Conservation (phyloP, 2,329 filamentous ascomycete species). For the Alternaria hordeiaustralica region DNA sequence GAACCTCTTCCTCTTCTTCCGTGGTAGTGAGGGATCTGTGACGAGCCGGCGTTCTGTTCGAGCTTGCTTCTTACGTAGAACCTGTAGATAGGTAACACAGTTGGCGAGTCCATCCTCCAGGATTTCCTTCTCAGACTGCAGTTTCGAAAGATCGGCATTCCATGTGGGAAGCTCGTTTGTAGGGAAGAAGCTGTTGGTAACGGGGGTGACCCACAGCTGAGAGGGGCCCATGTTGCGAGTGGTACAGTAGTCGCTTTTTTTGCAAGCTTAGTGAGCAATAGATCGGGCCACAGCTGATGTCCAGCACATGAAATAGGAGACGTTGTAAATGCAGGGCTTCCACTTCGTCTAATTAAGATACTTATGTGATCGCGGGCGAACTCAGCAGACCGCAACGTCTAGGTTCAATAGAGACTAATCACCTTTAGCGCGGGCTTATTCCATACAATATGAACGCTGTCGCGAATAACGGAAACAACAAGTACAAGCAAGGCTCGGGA, state of each 20-base stretch:
- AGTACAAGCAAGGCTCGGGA: not conserved
- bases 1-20: constrained; percentile 41
- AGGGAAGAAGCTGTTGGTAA: not conserved
- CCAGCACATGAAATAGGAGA: not conserved
- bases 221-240: not conserved
- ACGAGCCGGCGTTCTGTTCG: constrained; percentile 30
- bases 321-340: not conserved
- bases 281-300: not conserved
- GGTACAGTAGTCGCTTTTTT: not conserved
- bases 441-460: not conserved
- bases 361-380: not conserved
- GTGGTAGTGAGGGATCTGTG: constrained; percentile 14
- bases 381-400: not conserved
- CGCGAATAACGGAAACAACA: not conserved
- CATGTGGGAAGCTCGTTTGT: not conserved
- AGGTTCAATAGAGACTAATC: not conserved
- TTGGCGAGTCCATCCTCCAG: constrained; percentile 40
- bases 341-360: not conserved
- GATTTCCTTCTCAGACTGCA: constrained; percentile 31
- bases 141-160: constrained; percentile 10
- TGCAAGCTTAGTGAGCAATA: not conserved
- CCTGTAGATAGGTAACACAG: constrained; percentile 40
- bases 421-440: not conserved
- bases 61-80: constrained; percentile 40
- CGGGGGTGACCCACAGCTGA: not conserved